Evolutionary conservation across 2,329 filamentous ascomycete genomes (phyloP), one percentile per base, ranked within the genome.

Genomic region (Neospermospora avenae): DNA sequence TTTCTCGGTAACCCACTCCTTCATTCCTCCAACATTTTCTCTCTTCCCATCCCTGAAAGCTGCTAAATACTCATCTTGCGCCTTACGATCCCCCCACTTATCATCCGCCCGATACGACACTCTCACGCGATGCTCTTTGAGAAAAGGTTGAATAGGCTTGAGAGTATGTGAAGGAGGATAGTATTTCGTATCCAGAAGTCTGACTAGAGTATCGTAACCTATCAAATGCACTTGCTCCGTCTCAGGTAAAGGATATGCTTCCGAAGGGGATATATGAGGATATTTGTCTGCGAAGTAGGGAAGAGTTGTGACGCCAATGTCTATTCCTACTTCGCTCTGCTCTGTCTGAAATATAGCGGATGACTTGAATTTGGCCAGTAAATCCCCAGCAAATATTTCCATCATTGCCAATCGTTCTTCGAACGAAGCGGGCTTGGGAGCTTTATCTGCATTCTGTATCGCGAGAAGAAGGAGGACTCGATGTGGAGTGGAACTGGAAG

Each of bases 211-310:
- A 68, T 93, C 90, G 71, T 85, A 93, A 28, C 90, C 90, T 1
- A 85, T 82, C 2, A 93, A 81, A 68, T 90, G 90, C 3, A 89
- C 76, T 68, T 91, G 88, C 56, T 80, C 76, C 7, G 58, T 62
- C 8, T 55, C 55, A 69, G 31, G 13, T 2, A 41, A 11, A 45
- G 58, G 44, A 65, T 70, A 85, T 39, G 77, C 76, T 0, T 76
- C 75, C 0, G 73, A 72, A 8, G 72, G 69, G 0, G 78, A 75
- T 28, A 93, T 84, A 1, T 83, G 84, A 13, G 69, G 66, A 7
- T 84, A 84, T 75, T 93, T 93, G 69, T 87, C 85, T 60, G 84
- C 84, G 68, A 93, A 95, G 71, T 87, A 92, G 0, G 90, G 87
- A 68, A 83, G 79, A 37, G 82, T 88, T 0, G 88, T 91, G 1